These are phyloP conservation scores for Cladosporium oxysporum DNA, from an alignment of 2,329 filamentous ascomycete species.

Conservation along the genomic window DNA sequence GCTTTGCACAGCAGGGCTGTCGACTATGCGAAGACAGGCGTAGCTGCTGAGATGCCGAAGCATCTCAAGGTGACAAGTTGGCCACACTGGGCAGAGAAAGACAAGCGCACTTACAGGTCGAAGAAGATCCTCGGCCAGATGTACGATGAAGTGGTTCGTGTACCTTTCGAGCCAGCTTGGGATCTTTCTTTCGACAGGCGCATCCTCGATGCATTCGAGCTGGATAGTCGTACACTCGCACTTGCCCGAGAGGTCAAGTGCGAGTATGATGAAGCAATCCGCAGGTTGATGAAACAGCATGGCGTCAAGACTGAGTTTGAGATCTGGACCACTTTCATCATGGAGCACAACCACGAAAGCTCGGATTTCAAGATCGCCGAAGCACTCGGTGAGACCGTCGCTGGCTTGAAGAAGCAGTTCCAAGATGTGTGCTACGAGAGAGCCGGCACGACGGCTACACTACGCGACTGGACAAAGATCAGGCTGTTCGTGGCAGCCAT, in stretches of 20 bases:
- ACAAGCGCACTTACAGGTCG: conserved; percentile 62
- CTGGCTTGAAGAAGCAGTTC: conserved; percentile 68
- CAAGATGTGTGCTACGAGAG: conserved; percentile 65
- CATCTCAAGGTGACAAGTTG: conserved; percentile 63
- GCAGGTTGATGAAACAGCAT: conserved; percentile 80
- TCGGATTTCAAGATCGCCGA: conserved; percentile 87
- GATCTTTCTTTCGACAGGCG: conserved; percentile 72
- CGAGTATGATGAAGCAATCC: conserved; percentile 75
- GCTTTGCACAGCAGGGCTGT: conserved; percentile 86
- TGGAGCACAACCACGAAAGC: conserved; percentile 70
- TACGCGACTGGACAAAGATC: conserved; percentile 56
- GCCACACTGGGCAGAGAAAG: conserved; percentile 83
- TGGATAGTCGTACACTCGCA: conserved; percentile 57
- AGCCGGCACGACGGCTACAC: conserved; percentile 50
- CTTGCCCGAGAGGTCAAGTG: conserved; percentile 68
- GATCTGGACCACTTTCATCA: conserved; percentile 81
- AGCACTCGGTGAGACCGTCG: conserved; percentile 70
- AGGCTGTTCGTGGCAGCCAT: conserved; percentile 80
- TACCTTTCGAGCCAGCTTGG: conserved; percentile 74
- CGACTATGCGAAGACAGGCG: conserved; percentile 90
- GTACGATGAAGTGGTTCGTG: conserved; percentile 71
- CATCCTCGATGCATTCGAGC: conserved; percentile 64
- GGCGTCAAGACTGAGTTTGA: conserved; percentile 88
- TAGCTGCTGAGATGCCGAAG: conserved; percentile 67
- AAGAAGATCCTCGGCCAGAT: conserved; percentile 73